Evolutionary conservation across 495 filamentous ascomycete genomes (phyloP), one percentile per base, ranked within the genome.

Genomic region (Penicillium parvum): DNA sequence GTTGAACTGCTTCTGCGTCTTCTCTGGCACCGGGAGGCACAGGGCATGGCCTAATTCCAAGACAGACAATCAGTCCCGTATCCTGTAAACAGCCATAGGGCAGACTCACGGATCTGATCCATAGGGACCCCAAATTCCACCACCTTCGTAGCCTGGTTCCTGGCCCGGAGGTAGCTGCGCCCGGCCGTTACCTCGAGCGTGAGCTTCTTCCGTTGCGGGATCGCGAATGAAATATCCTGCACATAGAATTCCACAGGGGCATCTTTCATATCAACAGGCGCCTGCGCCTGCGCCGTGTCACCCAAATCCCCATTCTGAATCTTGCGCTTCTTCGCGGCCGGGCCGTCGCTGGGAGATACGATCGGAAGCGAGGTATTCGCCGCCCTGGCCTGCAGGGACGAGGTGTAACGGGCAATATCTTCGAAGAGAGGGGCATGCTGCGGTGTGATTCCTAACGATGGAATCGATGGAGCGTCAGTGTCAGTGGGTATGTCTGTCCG

Each of bases 181-280:
- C 57, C 79, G 69, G 64, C 62, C 12, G 62, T 63, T 17, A 97
- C 71, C 64, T 87, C 84, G 20, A 97, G 68, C 29, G 78, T 85
- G 54, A 91, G 82, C 71, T 97, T 98, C 71, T 96, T 98, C 47
- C 92, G 75, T 67, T 87, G 84, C 11, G 92, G 92, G n/a, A 86
- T 75, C 3, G 80, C 73, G 25, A 89, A 76, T 1, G 85, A 88
- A 9, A 90, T 74, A 45, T 90, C 84, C 46, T 80, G 76, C 32
- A 88, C 73, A 44, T 82, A 80, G 47, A 68, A 73, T 41, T 62
- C 60, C 41, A 65, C 43, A 22, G 60, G 47, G 29, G 50, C 46
- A 47, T 69, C 55, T 58, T 72, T 58, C 51, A 73, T 18, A 59
- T 72, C 48, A 65, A 54, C 55, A 58, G 67, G 50, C 52, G 63